phyloP scores from a whole-genome alignment of 257 asterid genomes.

The Nicotiana benthamiana region DNA sequence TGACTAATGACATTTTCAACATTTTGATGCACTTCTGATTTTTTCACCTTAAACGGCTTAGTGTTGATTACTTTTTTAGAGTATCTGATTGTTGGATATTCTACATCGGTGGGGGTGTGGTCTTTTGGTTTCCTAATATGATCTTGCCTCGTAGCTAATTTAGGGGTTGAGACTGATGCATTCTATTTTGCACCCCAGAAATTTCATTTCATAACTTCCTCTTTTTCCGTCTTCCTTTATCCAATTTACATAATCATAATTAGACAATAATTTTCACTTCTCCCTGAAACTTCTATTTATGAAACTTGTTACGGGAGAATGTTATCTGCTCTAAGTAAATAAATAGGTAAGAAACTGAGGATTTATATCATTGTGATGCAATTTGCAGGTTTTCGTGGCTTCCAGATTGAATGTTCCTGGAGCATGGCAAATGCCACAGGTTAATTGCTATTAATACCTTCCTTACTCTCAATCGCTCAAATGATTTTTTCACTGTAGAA shows the following conservation, averaged over 20 bases:
- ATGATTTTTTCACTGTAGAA: background rate
- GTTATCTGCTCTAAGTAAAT: background rate
- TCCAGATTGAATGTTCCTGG: constrained; percentile 96
- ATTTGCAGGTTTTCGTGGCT: constrained; percentile 86
- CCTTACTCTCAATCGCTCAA: background rate
- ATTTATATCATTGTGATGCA: background rate
- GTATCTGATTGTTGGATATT: background rate
- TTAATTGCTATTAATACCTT: constrained; percentile 8
- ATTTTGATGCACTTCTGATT: background rate
- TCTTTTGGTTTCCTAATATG: no score
- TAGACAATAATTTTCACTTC: background rate
- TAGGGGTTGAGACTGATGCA: background rate
- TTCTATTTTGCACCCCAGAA: no score
- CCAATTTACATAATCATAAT: background rate
- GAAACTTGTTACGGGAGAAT: background rate
- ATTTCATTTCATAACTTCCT: background rate
- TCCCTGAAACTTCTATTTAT: background rate
- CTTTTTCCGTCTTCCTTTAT: background rate
- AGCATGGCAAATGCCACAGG: constrained; percentile 99
- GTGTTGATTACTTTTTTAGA: background rate
- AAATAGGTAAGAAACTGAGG: background rate
- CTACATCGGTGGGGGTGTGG: no score
- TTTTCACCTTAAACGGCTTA: background rate
- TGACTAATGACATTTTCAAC: background rate
- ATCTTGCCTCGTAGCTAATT: no score